A percentile compares a stretch with the other conserved stretches of the same genome.
Conservation (phyloP, 78 protist genomes). For the Dictyostelium capitatum region DNA sequence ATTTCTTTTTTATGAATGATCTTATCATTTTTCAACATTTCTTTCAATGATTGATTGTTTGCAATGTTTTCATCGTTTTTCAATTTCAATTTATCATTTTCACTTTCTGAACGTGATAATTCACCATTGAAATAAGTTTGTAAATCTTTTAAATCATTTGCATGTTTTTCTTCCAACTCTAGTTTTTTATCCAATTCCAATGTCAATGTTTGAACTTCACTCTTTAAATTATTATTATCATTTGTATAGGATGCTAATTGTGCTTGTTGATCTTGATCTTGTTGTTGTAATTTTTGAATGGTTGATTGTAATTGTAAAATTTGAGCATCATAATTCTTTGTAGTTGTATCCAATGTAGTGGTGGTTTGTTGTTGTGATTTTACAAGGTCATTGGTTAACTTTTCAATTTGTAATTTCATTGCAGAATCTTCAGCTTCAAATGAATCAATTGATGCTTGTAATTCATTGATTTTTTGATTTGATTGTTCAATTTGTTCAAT, state of each 20-base stretch:
- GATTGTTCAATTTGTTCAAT: not conserved
- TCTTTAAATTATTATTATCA: not conserved
- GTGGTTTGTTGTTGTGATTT: no score
- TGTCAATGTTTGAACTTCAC: not conserved
- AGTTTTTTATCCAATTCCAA: not conserved
- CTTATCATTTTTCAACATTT: not conserved
- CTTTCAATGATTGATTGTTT: slow-evolving; percentile 5
- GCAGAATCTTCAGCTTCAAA: not conserved
- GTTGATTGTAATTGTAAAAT: no score
- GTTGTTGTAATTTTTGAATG: not conserved
- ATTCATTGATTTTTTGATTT: not conserved
- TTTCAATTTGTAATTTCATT: no score
- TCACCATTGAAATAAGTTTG: not conserved
- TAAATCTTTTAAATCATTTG: not conserved
- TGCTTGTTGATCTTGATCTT: not conserved
- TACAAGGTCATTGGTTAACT: no score
- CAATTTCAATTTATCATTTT: not conserved
- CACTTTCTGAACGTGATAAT: not conserved
- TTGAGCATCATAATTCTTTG: no score
- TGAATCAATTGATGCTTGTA: not conserved
- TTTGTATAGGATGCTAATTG: not conserved
- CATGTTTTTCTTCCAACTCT: not conserved
- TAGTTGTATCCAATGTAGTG: no score
- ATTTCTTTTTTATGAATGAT: not conserved
- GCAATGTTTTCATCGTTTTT: not conserved